These are phyloP conservation scores for Melastoma malabathricum DNA, from an alignment of 345 rosid genomes.

Conservation along the genomic window DNA sequence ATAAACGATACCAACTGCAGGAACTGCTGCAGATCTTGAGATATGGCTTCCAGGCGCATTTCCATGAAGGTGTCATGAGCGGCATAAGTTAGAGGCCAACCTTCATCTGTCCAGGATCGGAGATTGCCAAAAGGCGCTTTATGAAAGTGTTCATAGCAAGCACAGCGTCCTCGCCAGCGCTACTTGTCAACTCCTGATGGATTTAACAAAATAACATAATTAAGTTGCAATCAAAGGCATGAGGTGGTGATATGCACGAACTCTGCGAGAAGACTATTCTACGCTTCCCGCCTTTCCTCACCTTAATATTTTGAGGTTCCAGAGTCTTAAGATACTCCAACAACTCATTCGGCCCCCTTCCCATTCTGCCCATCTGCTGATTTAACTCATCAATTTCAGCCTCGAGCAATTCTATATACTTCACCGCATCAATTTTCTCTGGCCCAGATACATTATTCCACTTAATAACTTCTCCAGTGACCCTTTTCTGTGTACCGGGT, in stretches of 20 bases:
- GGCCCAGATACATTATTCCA: conserved; percentile 87
- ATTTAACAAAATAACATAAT: background rate
- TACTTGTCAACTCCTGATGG: conserved; percentile 76
- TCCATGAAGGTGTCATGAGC: no score
- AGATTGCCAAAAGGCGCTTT: conserved; percentile 77
- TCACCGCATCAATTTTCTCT: conserved; percentile 81
- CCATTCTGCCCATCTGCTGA: conserved; percentile 55
- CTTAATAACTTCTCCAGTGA: conserved; percentile 81
- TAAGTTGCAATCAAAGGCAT: background rate
- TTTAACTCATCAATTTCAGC: conserved; percentile 91
- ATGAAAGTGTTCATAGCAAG: conserved; percentile 89
- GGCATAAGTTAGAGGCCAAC: conserved; percentile 19
- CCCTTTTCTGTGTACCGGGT: conserved; percentile 89
- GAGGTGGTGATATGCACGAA: no score
- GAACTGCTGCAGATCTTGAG: no score
- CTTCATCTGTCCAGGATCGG: conserved; percentile 84
- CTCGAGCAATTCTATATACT: conserved; percentile 84
- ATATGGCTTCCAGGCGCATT: no score
- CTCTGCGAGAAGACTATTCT: background rate
- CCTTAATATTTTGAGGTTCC: conserved; percentile 94
- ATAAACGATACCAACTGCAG: no score
- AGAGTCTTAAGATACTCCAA: conserved; percentile 83
- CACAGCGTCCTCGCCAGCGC: conserved; percentile 88
- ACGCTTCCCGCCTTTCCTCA: conserved; percentile 11
- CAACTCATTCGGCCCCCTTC: conserved; percentile 62